These are phyloP conservation scores for Mycosphaerella arachidis DNA, from an alignment of 2,329 filamentous ascomycete species.

Conservation along the genomic window DNA sequence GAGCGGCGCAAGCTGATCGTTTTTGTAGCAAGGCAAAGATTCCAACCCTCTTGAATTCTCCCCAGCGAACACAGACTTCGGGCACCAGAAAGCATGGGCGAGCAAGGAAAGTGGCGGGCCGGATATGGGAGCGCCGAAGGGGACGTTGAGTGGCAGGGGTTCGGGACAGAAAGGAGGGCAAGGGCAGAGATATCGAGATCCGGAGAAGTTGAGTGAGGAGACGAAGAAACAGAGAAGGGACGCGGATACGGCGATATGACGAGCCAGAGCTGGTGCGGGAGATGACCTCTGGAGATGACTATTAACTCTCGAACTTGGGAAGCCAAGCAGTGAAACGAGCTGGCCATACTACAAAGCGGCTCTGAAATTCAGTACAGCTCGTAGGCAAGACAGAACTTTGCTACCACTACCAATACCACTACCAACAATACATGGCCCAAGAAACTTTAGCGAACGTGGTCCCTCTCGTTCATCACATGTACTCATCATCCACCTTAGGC, in stretches of 20 bases:
- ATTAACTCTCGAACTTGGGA: neutral
- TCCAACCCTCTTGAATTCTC: neutral
- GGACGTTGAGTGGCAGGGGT: neutral
- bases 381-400: too few relatives aligned
- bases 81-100: neutral
- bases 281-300: neutral
- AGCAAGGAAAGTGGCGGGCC: neutral
- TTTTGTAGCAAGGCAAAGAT: neutral
- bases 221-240: neutral
- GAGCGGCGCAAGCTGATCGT: neutral
- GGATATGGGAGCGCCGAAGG: neutral
- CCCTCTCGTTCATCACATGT: too few relatives aligned
- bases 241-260: neutral
- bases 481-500: neutral
- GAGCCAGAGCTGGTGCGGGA: neutral
- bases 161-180: neutral
- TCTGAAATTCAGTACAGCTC: too few relatives aligned
- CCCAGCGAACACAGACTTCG: slow-evolving; percentile 1
- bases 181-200: neutral
- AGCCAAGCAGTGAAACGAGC: neutral
- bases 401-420: too few relatives aligned
- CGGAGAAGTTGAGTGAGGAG: neutral
- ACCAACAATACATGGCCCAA: too few relatives aligned
- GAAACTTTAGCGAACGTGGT: too few relatives aligned
- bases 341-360: too few relatives aligned